These are phyloP conservation scores for Melampsora occidentalis DNA, from an alignment of 1,284 basidiomycete species.

Conservation along the genomic window DNA sequence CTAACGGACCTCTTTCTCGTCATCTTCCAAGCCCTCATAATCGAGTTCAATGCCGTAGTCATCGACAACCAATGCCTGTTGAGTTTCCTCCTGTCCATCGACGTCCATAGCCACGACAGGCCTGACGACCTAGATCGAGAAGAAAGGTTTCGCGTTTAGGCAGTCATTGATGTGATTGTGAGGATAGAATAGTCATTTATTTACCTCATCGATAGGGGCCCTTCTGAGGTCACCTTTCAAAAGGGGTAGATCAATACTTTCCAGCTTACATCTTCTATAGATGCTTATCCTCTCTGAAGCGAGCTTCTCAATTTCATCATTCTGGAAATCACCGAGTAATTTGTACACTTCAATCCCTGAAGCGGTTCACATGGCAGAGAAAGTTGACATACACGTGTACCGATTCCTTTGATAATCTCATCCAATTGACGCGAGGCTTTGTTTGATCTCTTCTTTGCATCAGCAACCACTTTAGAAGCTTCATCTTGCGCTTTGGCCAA, in stretches of 20 bases:
- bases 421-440: slow-evolving; percentile 76
- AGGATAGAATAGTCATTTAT: neutral
- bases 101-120: slow-evolving; percentile 69
- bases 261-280: slow-evolving; percentile 87
- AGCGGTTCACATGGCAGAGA: neutral
- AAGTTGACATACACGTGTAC: slow-evolving; percentile 57
- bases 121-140: slow-evolving; percentile 8
- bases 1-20: slow-evolving; percentile 68
- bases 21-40: slow-evolving; percentile 72
- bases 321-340: slow-evolving; percentile 56
- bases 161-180: neutral
- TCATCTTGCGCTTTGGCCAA: slow-evolving; percentile 52
- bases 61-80: slow-evolving; percentile 67
- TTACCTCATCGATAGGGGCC: slow-evolving; percentile 89
- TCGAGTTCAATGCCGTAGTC: slow-evolving; percentile 90
- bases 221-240: slow-evolving; percentile 71
- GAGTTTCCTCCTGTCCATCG: slow-evolving; percentile 68
- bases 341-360: neutral
- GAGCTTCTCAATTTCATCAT: slow-evolving; percentile 87
- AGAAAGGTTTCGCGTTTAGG: slow-evolving; percentile 47
- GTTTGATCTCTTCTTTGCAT: slow-evolving; percentile 67
- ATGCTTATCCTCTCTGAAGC: slow-evolving; percentile 79
- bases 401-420: slow-evolving; percentile 83
- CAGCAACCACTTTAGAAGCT: slow-evolving; percentile 69
- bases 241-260: slow-evolving; percentile 84